Evolutionary conservation across 192 early-diverging fungal species (phyloP).

Genomic region (Lobosporangium transversale): DNA sequence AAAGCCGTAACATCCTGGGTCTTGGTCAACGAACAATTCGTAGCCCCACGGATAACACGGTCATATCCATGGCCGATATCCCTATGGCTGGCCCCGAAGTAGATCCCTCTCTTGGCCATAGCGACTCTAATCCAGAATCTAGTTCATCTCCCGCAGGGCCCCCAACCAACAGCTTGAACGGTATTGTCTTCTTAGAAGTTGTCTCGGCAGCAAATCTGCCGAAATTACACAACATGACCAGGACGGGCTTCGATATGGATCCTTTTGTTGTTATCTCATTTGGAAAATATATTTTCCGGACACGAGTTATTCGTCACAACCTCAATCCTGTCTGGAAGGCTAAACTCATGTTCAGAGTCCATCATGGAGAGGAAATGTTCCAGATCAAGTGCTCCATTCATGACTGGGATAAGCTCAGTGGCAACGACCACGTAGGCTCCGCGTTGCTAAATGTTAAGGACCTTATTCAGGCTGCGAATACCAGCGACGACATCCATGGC

Average conservation of each 20-base stretch:
- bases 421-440: conserved; percentile 72
- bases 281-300: conserved; percentile 75
- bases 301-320: conserved; percentile 69
- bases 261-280: conserved; percentile 83
- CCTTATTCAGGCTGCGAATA: conserved; percentile 59
- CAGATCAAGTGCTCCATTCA: conserved; percentile 70
- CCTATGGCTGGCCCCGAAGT: conserved; percentile 21
- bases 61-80: conserved; percentile 33
- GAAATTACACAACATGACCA: conserved; percentile 40
- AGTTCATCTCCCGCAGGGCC: conserved; percentile 8
- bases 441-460: conserved; percentile 57
- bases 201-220: conserved; percentile 60
- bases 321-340: conserved; percentile 82
- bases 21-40: conserved; percentile 18
- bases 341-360: conserved; percentile 70
- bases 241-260: conserved; percentile 82
- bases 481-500: background rate
- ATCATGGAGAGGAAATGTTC: conserved; percentile 54
- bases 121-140: background rate
- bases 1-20: conserved; percentile 20
- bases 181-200: conserved; percentile 63
- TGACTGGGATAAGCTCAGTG: conserved; percentile 78
- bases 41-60: conserved; percentile 7
- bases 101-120: conserved; percentile 12
- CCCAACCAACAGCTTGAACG: conserved; percentile 43